These are phyloP conservation scores for Panus rudis DNA, from an alignment of 768 basidiomycete genomes.

Conservation along the genomic window DNA sequence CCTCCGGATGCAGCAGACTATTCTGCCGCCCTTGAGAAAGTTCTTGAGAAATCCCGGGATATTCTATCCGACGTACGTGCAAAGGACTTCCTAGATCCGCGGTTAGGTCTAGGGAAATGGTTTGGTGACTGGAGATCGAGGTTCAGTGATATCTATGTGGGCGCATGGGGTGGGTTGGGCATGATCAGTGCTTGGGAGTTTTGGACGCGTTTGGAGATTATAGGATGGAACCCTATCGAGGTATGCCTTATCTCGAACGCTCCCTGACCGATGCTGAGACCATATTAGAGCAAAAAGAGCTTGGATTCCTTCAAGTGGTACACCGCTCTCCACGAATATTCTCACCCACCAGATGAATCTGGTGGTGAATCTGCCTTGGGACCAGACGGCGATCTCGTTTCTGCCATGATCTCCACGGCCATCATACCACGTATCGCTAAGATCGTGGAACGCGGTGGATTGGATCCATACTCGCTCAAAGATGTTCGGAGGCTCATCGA, in stretches of 20 bases:
- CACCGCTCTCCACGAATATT: slow-evolving; percentile 69
- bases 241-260: slow-evolving; percentile 32
- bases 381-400: slow-evolving; percentile 81
- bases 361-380: slow-evolving; percentile 57
- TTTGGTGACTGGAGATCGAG: slow-evolving; percentile 69
- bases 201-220: slow-evolving; percentile 80
- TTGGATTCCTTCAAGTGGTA: slow-evolving; percentile 87
- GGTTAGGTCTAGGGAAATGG: slow-evolving; percentile 55
- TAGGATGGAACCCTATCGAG: slow-evolving; percentile 85
- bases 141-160: slow-evolving; percentile 75
- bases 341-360: slow-evolving; percentile 40
- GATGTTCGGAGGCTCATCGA: slow-evolving; percentile 62
- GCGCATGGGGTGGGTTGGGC: slow-evolving; percentile 86
- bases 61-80: slow-evolving; percentile 79
- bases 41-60: slow-evolving; percentile 43
- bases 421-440: slow-evolving; percentile 71
- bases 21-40: slow-evolving; percentile 46
- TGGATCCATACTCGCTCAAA: slow-evolving; percentile 72
- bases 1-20: slow-evolving; percentile 68
- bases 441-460: slow-evolving; percentile 68
- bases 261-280: neutral
- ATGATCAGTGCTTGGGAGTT: slow-evolving; percentile 91
- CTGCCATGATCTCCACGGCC: slow-evolving; percentile 81
- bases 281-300: slow-evolving; percentile 39
- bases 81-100: slow-evolving; percentile 78